These are phyloP conservation scores for Hirsutella rhossiliensis DNA, from an alignment of 2,329 filamentous ascomycete species.

Conservation along the genomic window DNA sequence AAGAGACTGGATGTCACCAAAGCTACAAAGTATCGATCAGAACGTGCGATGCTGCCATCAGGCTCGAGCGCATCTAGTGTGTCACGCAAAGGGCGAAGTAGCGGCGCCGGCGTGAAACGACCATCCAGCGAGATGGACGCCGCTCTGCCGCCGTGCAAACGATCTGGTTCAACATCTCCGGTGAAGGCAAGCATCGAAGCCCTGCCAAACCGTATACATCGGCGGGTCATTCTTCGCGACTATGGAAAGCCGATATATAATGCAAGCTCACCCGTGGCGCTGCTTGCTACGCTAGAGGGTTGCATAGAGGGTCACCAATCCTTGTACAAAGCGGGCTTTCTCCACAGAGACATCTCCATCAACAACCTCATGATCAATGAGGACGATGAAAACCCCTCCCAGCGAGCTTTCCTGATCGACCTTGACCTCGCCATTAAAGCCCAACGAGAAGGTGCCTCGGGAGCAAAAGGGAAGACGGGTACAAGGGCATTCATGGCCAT, in stretches of 20 bases:
- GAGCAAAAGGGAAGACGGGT: slow-evolving; percentile 14
- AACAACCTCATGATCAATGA: too few species aligned
- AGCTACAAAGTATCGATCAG: background rate
- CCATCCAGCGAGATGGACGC: too few species aligned
- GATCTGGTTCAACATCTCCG: background rate
- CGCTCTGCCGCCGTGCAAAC: background rate
- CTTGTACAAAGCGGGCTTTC: too few species aligned
- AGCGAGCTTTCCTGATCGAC: too few species aligned
- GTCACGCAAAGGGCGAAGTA: background rate
- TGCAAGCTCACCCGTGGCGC: background rate
- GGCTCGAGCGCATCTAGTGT: background rate
- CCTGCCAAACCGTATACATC: background rate
- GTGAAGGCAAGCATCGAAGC: background rate
- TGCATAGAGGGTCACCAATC: too few species aligned
- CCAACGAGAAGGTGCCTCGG: too few species aligned
- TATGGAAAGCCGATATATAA: background rate
- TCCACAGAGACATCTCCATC: too few species aligned
- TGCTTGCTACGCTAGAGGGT: background rate
- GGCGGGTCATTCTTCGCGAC: background rate
- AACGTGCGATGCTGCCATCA: background rate
- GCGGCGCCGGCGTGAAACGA: background rate
- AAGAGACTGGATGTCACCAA: background rate
- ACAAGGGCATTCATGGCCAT: slow-evolving; percentile 24
- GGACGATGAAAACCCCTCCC: too few species aligned
- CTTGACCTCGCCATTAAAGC: too few species aligned